Conservation (phyloP, 257 asterid species). For the Plantago elongata region DNA sequence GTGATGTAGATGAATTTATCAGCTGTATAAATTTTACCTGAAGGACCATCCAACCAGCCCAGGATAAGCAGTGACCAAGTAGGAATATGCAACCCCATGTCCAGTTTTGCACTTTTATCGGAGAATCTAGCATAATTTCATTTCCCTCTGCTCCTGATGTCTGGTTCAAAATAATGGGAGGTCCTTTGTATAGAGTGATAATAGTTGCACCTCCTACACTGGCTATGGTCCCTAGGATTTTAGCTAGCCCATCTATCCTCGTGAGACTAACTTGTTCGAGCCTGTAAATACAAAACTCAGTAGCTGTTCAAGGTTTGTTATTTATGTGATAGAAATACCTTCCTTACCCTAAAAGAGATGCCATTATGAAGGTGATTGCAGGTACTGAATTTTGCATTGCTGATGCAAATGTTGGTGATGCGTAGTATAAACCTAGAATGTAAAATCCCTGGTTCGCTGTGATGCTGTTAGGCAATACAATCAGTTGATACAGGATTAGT, state of each 20-base stretch:
- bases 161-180: constrained; percentile 47
- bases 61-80: constrained; percentile 76
- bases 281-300: constrained; percentile 24
- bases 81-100: constrained; percentile 77
- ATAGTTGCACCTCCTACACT: constrained; percentile 74
- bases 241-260: constrained; percentile 68
- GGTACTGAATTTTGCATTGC: constrained; percentile 92
- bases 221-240: constrained; percentile 67
- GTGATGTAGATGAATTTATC: no score
- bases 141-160: constrained; percentile 11
- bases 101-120: constrained; percentile 47
- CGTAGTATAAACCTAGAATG: constrained; percentile 69
- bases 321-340: background rate
- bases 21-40: constrained; percentile 35
- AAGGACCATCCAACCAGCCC: constrained; percentile 96
- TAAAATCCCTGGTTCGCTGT: constrained; percentile 86
- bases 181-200: constrained; percentile 80
- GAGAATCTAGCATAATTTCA: constrained; percentile 21
- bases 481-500: background rate
- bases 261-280: constrained; percentile 44
- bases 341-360: constrained; percentile 46
- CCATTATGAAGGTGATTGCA: constrained; percentile 67
- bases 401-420: constrained; percentile 84
- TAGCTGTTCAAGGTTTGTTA: background rate
- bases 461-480: constrained; percentile 34